Evolutionary conservation across 225 moss, liverwort and hornwort genomes (phyloP), one percentile per base, ranked within the genome.

Genomic region (Climacium dendroides): DNA sequence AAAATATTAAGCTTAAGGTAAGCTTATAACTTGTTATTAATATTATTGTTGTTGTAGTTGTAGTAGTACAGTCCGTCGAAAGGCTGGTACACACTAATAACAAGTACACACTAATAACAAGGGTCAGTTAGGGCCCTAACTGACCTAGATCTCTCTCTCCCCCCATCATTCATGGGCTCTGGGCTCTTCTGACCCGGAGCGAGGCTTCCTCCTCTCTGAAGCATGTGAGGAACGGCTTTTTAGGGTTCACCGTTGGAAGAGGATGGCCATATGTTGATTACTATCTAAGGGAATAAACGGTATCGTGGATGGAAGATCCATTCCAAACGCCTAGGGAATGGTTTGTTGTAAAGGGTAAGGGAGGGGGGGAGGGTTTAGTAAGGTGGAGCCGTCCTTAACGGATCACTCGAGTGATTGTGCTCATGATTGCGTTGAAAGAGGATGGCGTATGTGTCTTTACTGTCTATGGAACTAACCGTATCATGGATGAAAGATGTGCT

Each of bases 171-270:
- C 43, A 70, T 15, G 15, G 0, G 13, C 14, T 14, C 39, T 4
- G 0, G 10, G 2, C 22, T 39, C 26, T 9, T 24, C 9, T 71
- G 71, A 26, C 15, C 25, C 25, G 0, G 3, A 41, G 13, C 23
- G 15, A 15, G 15, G 8, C 20, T 3, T 5, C 35, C n/a, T 63
- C 32, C 54, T 23, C 54, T 23, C 4, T 0, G 22, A 67, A 67
- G 37, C 4, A 1, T 30, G 0, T 3, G 2, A 11, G 4, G 14
- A 18, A 18, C 7, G 19, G 2, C 48, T 74, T 72, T n/a, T 70
- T 11, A 12, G 10, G 30, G 19, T 50, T 20, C 1, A 11, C 45
- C 0, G 5, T 14, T 70, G 5, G 2, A 25, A 39, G 24, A 39
- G 1, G 19, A 12, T 3, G 18, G 11, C 47, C 9, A 30, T 6